These are phyloP conservation scores for Pseudonectria buxi DNA, from an alignment of 2,329 filamentous ascomycete species.

Conservation along the genomic window DNA sequence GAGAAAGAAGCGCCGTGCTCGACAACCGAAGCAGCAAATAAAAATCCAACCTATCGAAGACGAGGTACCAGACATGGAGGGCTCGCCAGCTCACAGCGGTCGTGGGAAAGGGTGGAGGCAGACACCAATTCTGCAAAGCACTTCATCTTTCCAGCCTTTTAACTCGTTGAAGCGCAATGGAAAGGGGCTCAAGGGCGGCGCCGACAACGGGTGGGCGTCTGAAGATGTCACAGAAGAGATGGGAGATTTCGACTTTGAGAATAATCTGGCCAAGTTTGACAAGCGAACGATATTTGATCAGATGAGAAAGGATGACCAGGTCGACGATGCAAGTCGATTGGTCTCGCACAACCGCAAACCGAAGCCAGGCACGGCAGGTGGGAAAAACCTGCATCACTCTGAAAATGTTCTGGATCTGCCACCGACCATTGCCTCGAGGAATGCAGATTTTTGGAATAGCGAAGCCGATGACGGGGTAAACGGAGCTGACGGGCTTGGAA, in stretches of 20 bases:
- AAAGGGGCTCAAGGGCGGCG: conserved; percentile 36
- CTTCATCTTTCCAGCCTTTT: conserved; percentile 56
- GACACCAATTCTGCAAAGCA: conserved; percentile 54
- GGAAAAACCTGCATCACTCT: conserved; percentile 85
- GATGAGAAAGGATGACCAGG: conserved; percentile 79
- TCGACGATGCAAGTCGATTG: conserved; percentile 84
- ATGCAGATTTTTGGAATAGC: conserved; percentile 63
- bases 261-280: conserved; percentile 87
- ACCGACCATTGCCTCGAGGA: conserved; percentile 28
- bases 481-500: conserved; percentile 40
- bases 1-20: conserved; percentile 26
- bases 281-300: conserved; percentile 88
- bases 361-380: conserved; percentile 65
- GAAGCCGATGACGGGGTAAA: conserved; percentile 59
- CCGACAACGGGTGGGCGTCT: conserved; percentile 83
- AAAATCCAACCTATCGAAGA: conserved; percentile 23
- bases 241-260: conserved; percentile 90
- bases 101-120: conserved; percentile 52
- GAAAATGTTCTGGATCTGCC: conserved; percentile 80
- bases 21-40: conserved; percentile 26
- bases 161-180: conserved; percentile 52
- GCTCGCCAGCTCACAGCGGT: conserved; percentile 20
- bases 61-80: conserved; percentile 18
- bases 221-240: conserved; percentile 94
- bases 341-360: conserved; percentile 76